Percentiles rank a stretch among this genome's conserved stretches.
Conservation (phyloP, 208 protist genomes). For the Leishmania lainsoni region DNA sequence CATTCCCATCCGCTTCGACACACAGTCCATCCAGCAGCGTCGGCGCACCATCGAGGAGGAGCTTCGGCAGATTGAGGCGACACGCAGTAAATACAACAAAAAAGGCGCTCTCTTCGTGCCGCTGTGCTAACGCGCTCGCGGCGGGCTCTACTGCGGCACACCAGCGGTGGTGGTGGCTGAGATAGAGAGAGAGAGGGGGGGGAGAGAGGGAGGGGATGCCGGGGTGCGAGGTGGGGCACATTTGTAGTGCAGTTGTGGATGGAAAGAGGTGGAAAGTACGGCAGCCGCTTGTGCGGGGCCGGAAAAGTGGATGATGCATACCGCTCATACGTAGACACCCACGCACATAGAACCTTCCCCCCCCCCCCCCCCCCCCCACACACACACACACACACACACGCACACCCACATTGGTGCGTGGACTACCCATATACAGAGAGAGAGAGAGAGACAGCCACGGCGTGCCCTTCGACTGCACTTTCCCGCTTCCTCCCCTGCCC, state of each 20-base stretch:
- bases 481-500: background rate
- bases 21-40: constrained; percentile 61
- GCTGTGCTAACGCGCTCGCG: constrained; percentile 26
- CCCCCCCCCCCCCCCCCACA: background rate
- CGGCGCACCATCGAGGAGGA: constrained; percentile 73
- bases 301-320: background rate
- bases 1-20: constrained; percentile 88
- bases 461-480: background rate
- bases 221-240: background rate
- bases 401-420: too few species aligned
- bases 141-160: background rate
- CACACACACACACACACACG: background rate
- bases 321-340: background rate
- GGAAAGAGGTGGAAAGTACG: background rate
- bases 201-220: too few species aligned
- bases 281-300: background rate
- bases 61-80: constrained; percentile 68
- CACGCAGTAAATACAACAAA: constrained; percentile 65
- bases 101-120: constrained; percentile 78
- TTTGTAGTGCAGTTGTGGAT: background rate
- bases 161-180: background rate
- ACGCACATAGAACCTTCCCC: background rate
- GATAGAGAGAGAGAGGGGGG: background rate
- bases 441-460: background rate
- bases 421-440: background rate